Evolutionary conservation across 331 rosid genomes (phyloP).

Genomic region (Quercus tomentella): DNA sequence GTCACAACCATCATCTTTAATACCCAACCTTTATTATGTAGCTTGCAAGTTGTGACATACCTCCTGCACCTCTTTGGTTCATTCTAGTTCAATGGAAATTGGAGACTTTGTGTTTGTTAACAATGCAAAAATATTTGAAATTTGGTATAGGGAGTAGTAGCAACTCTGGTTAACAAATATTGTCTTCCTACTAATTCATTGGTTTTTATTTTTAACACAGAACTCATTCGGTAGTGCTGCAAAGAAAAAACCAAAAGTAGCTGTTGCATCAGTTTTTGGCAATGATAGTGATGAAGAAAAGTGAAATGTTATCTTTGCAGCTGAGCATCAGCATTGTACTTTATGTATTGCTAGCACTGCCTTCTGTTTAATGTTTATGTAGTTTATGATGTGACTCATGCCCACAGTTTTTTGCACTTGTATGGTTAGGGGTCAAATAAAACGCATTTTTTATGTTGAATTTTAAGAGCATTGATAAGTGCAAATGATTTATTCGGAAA

Average conservation of each 20-base stretch:
- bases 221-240: slow-evolving; percentile 39
- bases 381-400: neutral
- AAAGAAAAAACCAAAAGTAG: slow-evolving; percentile 60
- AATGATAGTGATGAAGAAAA: slow-evolving; percentile 70
- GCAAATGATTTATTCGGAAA: neutral
- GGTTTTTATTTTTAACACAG: slow-evolving; percentile 29
- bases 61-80: neutral
- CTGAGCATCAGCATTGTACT: neutral
- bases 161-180: neutral
- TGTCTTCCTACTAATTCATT: neutral
- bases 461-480: neutral
- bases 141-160: neutral
- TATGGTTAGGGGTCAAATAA: neutral
- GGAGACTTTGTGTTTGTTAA: neutral
- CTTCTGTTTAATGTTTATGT: neutral
- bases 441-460: neutral
- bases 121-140: neutral
- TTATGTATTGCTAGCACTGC: neutral
- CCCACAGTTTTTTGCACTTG: neutral
- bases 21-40: too few species aligned
- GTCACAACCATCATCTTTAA: too few species aligned
- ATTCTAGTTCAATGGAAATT: neutral
- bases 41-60: too few species aligned
- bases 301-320: neutral
- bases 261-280: slow-evolving; percentile 57